phyloP scores from a whole-genome alignment of 495 filamentous ascomycete species.

The Aspergillus haitiensis region DNA sequence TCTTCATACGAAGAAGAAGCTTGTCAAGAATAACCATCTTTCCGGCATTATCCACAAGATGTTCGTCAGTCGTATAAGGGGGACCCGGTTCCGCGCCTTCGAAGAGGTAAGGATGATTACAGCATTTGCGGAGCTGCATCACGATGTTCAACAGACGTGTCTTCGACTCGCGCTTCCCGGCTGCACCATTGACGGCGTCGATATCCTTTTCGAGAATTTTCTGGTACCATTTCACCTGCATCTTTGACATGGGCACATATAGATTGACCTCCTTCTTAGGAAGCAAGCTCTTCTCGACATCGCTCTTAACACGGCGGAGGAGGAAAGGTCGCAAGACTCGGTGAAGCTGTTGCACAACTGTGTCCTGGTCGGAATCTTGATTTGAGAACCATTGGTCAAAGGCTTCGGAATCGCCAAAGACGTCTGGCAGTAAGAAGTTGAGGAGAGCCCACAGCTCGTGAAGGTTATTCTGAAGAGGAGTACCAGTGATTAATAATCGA shows the following conservation, averaged over 20 bases:
- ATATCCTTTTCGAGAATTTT: constrained; percentile 99
- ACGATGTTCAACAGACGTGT: constrained; percentile 98
- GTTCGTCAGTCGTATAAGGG: constrained; percentile 97
- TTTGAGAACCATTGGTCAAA: constrained; percentile 98
- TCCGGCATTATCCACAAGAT: constrained; percentile 87
- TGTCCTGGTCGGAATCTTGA: constrained; percentile 87
- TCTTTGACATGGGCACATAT: constrained; percentile 97
- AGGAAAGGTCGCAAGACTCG: constrained; percentile 91
- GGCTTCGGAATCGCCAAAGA: constrained; percentile 96
- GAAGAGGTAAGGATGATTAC: constrained; percentile 98
- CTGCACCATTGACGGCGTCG: constrained; percentile 96
- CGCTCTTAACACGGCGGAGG: constrained; percentile 93
- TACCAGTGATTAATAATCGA: constrained; percentile 93
- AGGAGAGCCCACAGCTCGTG: constrained; percentile 99
- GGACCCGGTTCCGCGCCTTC: constrained; percentile 97
- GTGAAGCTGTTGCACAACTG: constrained; percentile 96
- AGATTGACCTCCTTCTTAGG: constrained; percentile 98
- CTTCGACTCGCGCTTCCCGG: constrained; percentile 97
- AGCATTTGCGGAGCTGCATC: constrained; percentile 99
- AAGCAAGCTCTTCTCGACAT: constrained; percentile 96
- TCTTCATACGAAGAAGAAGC: constrained; percentile 78
- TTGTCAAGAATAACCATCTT: constrained; percentile 99
- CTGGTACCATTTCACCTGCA: constrained; percentile 99
- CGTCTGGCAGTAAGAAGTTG: constrained; percentile 95
- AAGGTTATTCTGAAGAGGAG: constrained; percentile 96